Conservation (phyloP, 257 asterid species). For the Scutellaria baicalensis region DNA sequence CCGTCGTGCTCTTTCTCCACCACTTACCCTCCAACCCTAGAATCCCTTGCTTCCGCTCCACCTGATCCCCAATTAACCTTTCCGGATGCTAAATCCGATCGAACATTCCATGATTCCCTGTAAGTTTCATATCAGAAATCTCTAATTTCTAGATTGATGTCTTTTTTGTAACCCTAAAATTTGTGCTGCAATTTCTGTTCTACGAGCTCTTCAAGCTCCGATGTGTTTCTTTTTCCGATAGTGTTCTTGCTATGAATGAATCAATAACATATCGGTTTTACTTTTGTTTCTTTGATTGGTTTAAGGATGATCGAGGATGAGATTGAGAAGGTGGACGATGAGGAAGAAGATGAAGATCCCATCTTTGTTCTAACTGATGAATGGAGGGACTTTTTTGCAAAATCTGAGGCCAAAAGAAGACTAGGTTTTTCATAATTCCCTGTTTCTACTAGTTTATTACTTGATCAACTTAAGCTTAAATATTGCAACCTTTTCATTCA, state of each 20-base stretch:
- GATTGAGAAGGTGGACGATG: constrained; percentile 25
- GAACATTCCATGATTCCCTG: constrained; percentile 8
- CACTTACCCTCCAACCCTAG: constrained; percentile 15
- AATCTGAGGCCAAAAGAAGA: constrained; percentile 82
- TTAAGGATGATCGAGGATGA: constrained; percentile 30
- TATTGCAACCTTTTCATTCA: not conserved
- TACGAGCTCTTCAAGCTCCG: not conserved
- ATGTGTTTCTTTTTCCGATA: not conserved
- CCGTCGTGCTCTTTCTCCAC: constrained; percentile 36
- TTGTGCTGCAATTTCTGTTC: not conserved
- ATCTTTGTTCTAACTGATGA: constrained; percentile 78
- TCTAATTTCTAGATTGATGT: not conserved
- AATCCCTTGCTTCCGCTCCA: constrained; percentile 21
- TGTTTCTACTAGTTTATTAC: not conserved
- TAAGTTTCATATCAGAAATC: constrained; percentile 5
- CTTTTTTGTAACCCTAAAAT: not conserved
- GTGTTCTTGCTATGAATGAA: not conserved
- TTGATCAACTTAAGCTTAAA: not conserved
- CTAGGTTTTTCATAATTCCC: constrained; percentile 29
- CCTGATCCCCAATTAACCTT: not conserved
- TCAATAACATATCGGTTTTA: not conserved
- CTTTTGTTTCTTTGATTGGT: not conserved
- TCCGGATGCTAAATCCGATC: constrained; percentile 11
- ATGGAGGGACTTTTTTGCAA: constrained; percentile 87
- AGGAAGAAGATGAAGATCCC: constrained; percentile 56